Base-by-base conservation (phyloP, 345 rosid species). In the Atalantia buxifolia region DNA sequence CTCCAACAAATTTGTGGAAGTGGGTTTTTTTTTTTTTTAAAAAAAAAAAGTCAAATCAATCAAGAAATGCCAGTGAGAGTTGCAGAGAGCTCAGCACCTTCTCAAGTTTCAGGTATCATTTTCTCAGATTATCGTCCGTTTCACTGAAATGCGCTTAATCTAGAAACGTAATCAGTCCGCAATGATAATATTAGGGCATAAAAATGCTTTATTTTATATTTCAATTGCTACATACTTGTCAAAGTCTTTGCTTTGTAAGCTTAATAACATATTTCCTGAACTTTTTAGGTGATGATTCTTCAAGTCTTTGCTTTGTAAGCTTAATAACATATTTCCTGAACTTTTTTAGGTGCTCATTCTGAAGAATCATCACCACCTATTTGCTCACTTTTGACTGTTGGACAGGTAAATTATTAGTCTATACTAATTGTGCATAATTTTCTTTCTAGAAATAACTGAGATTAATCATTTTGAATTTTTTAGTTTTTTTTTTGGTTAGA, bases 1-100 rank as follows among this genome's bases (percentile, higher is more conserved):
- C 50, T 45, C 50, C 50, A 45, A 13, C 50, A 45, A 45, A 12
- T 14, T 45, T 14, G 16, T 42, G 50, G 12, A 42, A 42, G 50
- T 0, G 0, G 13, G 4, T 0, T 45, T 45, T 1, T 45, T 45
- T 12, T 13, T 42, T 10, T 10, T n/a, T n/a, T n/a, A n/a, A n/a
- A n/a, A n/a, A n/a, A n/a, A n/a, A n/a, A 0, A 0, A 2, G 13
- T 45, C 50, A 45, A 45, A 13, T 45, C 59, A 45, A 40, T 62
- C 59, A 68, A 83, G 71, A 57, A 85, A 94, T 95, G 98, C 98
- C 98, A 8, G 97, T 93, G 82, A 86, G 98, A 78, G 91, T 95
- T 38, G 93, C 81, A 33, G 98, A 95, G 67, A 89, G 77, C 90
- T 89, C 88, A 31, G 81, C 92, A 22, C 87, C 93, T 62, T 86